Evolutionary conservation across 352 stramenopile species (phyloP), one percentile per base, ranked within the genome.

Genomic region (Thalassiosira hispida): DNA sequence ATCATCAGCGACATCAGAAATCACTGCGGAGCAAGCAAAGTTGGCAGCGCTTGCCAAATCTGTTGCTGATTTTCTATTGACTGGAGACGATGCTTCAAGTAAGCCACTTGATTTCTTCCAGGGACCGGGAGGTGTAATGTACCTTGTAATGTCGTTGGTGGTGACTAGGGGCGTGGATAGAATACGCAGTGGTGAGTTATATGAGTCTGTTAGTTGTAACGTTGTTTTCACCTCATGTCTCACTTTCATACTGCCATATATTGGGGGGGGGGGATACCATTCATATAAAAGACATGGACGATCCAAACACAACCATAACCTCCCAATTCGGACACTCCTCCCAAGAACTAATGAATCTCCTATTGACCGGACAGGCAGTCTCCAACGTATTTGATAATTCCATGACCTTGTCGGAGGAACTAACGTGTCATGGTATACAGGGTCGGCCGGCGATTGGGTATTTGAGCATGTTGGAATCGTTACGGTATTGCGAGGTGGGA

Each of bases 331-430:
- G 87, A 42, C 82, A 92, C 61, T 91, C 88, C 38, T 87, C 88
- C 46, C 96, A 98, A 85, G 97, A 99, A 78, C 89, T 98, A 23
- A 97, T 99, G 6, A 98, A 98, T 86, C 77, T 98, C 40, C 79
- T 98, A n/a, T 81, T 98, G 5, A 94, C 94, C 22, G 97, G 97
- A 7, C 89, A 94, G 42, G 20, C 57, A 2, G 91, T 88, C 62
- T 97, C 94, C 81, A 98, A 98, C 70, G 95, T 98, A 1, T 98
- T 98, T 83, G 91, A 98, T 75, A 95, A 96, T 11, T 91, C 84
- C 25, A 89, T 96, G 64, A 83, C 94, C 20, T 77, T 97, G 2
- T 95, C 95, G 65, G 89, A 85, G 35, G 85, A 94, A 59, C 90
- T 96, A 31, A 85, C 85, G 11, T 94, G 83, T 76, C 77, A 79